These are phyloP conservation scores for Sapria himalayana DNA, from an alignment of 345 rosid genomes.

Conservation along the genomic window DNA sequence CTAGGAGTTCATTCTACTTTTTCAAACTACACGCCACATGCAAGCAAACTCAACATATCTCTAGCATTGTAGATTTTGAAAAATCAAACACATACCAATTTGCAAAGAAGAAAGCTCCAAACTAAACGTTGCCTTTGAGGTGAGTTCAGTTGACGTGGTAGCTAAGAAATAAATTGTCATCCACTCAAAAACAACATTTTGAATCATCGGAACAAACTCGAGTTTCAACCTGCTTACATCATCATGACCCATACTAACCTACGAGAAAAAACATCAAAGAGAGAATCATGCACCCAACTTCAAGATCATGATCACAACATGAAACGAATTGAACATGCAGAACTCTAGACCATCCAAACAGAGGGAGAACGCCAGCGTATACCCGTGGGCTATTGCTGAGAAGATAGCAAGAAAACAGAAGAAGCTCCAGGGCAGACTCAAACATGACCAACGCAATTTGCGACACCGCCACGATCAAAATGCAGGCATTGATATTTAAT, in stretches of 20 bases:
- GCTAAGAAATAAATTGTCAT: conserved; percentile 44
- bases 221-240: conserved; percentile 53
- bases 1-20: too few species aligned
- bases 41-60: too few species aligned
- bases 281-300: too few species aligned
- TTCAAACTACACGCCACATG: too few species aligned
- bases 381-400: conserved; percentile 34
- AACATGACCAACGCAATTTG: conserved; percentile 74
- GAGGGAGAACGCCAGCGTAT: too few species aligned
- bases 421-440: conserved; percentile 62
- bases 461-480: conserved; percentile 56
- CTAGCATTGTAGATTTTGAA: too few species aligned
- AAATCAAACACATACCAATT: conserved; percentile 65
- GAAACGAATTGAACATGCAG: too few species aligned
- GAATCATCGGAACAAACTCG: conserved; percentile 79
- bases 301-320: too few species aligned
- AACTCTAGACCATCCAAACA: too few species aligned
- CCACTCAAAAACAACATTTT: conserved; percentile 78
- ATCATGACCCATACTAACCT: conserved; percentile 52
- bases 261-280: conserved; percentile 9
- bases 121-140: conserved; percentile 68
- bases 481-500: conserved; percentile 22
- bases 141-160: conserved; percentile 55
- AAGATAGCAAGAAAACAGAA: conserved; percentile 62
- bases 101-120: conserved; percentile 71